Evolutionary conservation across 495 filamentous ascomycete genomes (phyloP), one percentile per base, ranked within the genome.

Genomic region (Trichoderma erinaceum): DNA sequence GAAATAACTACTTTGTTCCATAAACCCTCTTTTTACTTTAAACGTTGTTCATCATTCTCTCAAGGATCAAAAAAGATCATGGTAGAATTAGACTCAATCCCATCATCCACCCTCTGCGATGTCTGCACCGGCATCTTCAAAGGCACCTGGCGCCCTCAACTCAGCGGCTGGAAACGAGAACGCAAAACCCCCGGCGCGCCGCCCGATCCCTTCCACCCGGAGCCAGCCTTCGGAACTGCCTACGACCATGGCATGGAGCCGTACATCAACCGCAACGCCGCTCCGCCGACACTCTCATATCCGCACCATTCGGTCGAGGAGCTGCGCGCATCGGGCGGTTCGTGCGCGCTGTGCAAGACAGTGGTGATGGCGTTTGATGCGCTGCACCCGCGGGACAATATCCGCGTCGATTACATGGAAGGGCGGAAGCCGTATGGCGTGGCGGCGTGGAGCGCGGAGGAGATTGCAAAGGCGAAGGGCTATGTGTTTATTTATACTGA

Each of bases 381-480:
- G 56, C 56, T 61, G 2, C 56, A 61, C 16, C 56, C 56, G 56
- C 23, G 56, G 56, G 29, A 61, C 56, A 21, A 61, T 5, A 35
- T 15, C 25, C 10, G 3, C 2, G 27, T 18, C 11, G 56, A 61
- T 32, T 61, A 61, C 16, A 61, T 61, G 56, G 56, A 61, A 21
- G 56, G 56, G 56, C 56, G 56, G 56, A 61, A 61, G 56, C 56
- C 56, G 25, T 61, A 61, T 61, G 56, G 56, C 25, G 27, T 61
- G 13, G 23, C 56, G 23, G 56, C 25, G 11, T 61, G 56, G 56
- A 21, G 56, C 13, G 11, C 4, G 13, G 56, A 61, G 25, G 56
- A 61, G 56, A 32, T 61, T 61, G 25, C 23, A 18, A 32, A 13
- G 56, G 56, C 56, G 11, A 61, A 61, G 56, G 56, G 56, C 1